phyloP scores from a whole-genome alignment of 257 asterid species.

The Solanum habrochaites region DNA sequence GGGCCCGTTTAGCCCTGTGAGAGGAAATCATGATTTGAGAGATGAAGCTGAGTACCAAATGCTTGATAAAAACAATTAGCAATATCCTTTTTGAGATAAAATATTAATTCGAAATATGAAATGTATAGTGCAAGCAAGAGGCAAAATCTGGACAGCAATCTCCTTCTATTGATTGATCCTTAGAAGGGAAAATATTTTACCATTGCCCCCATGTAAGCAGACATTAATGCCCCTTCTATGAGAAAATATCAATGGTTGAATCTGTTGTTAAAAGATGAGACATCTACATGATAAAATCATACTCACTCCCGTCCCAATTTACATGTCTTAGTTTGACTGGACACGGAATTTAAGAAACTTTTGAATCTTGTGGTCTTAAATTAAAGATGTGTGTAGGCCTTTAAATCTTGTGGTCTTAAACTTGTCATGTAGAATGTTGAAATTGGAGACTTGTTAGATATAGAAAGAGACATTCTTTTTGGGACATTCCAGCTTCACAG shows the following conservation, averaged over 20 bases:
- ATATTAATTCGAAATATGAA: too few relatives aligned
- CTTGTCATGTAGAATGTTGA: not conserved
- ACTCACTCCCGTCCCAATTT: not conserved
- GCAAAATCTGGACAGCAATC: not conserved
- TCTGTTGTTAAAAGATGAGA: not conserved
- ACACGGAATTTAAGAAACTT: rapidly evolving
- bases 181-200: not conserved
- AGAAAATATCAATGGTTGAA: not conserved
- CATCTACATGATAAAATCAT: not conserved
- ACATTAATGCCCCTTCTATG: not conserved
- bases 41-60: not conserved
- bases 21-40: not conserved
- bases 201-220: not conserved
- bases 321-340: not conserved
- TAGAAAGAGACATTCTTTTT: not conserved
- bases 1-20: not conserved
- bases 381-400: not conserved
- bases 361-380: not conserved
- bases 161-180: not conserved
- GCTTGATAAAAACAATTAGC: not conserved
- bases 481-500: not conserved
- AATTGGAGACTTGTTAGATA: not conserved
- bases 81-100: not conserved
- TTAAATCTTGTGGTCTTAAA: not conserved
- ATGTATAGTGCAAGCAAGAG: not conserved